phyloP scores from a whole-genome alignment of 495 filamentous ascomycete species.

The Penicillium canariense region DNA sequence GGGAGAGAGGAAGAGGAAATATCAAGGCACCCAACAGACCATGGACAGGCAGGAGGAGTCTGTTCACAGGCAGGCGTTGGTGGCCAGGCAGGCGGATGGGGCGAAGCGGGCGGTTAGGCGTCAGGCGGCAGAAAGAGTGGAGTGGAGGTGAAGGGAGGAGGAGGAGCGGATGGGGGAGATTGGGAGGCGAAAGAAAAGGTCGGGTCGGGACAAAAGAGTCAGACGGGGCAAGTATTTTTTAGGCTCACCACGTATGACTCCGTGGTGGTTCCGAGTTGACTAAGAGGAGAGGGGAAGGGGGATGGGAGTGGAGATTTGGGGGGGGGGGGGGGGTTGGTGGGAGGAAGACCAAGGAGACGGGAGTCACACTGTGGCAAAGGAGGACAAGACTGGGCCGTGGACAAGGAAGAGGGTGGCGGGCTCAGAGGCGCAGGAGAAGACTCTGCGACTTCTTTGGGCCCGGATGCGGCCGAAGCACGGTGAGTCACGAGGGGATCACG shows the following conservation, averaged over 20 bases:
- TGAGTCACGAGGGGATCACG: not conserved
- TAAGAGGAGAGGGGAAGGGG: not conserved
- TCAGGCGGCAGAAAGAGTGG: slow-evolving; percentile 1
- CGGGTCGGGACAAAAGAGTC: not conserved
- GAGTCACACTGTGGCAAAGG: slow-evolving; percentile 24
- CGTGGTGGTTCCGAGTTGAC: not conserved
- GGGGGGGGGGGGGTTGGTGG: not conserved
- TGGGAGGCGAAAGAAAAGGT: not conserved
- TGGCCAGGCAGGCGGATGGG: slow-evolving; percentile 1
- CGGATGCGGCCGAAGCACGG: slow-evolving; percentile 1
- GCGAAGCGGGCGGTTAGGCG: not conserved
- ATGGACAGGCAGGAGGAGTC: slow-evolving; percentile 21
- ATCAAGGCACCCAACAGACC: slow-evolving; percentile 25
- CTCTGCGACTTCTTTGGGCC: not conserved
- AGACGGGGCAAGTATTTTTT: slow-evolving; percentile 3
- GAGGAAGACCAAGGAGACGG: slow-evolving; percentile 1
- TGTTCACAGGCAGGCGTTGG: not conserved
- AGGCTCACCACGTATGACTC: slow-evolving; percentile 4
- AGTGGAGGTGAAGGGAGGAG: not conserved
- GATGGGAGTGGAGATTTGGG: slow-evolving; percentile 5
- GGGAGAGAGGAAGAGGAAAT: too few relatives aligned
- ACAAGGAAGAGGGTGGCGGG: slow-evolving; percentile 22
- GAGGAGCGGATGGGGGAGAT: not conserved
- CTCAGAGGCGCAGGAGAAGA: slow-evolving; percentile 16
- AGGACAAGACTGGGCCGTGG: not conserved